Conservation (phyloP, 225 moss, liverwort and hornwort genomes). For the Pleurozium schreberi region DNA sequence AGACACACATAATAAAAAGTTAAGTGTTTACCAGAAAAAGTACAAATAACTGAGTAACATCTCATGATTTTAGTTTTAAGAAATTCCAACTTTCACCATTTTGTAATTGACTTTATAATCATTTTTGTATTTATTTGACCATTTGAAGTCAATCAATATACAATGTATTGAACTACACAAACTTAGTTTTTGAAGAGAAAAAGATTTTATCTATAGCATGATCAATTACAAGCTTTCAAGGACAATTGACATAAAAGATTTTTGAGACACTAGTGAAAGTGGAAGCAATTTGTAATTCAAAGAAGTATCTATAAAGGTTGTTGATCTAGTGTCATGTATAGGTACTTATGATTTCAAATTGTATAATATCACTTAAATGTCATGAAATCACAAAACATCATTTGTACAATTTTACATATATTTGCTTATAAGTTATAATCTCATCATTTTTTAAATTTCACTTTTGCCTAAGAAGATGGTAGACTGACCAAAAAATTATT, state of each 20-base stretch:
- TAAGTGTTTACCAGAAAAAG: neutral
- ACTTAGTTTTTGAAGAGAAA: neutral
- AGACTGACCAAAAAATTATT: neutral
- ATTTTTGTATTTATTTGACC: neutral
- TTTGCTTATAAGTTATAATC: neutral
- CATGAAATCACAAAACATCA: neutral
- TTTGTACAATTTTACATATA: neutral
- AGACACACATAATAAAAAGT: no score
- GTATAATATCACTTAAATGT: neutral
- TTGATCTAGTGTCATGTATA: neutral
- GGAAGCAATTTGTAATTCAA: neutral
- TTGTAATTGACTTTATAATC: neutral
- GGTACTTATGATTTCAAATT: neutral
- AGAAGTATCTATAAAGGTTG: neutral
- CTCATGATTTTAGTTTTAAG: neutral
- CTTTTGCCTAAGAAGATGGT: neutral
- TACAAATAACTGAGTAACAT: neutral
- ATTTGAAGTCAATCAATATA: neutral
- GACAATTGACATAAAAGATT: neutral
- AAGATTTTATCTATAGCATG: neutral
- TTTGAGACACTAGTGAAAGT: neutral
- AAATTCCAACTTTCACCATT: neutral
- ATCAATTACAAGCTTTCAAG: neutral
- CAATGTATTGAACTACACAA: neutral
- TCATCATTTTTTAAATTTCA: neutral